phyloP scores from a whole-genome alignment of 2,329 filamentous ascomycete genomes.

The Trichoderma sp. region DNA sequence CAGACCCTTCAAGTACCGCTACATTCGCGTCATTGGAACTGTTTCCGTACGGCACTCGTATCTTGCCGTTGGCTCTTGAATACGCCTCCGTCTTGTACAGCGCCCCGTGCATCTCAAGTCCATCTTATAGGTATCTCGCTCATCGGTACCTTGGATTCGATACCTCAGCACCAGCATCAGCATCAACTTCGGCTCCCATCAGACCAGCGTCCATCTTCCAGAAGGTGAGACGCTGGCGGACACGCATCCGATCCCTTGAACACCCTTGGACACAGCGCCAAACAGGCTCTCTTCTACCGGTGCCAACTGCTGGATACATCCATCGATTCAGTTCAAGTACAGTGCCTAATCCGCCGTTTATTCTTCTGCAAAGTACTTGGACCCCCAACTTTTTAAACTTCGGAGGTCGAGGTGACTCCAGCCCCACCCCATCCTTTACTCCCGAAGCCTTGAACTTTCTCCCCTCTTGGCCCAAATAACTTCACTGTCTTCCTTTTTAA shows the following conservation, averaged over 20 bases:
- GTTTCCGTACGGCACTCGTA: not conserved
- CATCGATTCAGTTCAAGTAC: not conserved
- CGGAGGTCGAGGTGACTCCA: conserved; percentile 8
- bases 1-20: not conserved
- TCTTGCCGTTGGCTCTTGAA: not conserved
- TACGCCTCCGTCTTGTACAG: not conserved
- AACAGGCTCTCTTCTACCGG: not conserved
- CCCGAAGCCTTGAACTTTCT: conserved; percentile 18
- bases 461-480: not conserved
- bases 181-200: not conserved
- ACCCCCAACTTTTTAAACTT: not conserved
- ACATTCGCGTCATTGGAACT: not conserved
- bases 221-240: not conserved
- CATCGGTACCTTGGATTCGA: not conserved
- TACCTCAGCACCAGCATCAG: too few species aligned
- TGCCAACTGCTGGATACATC: not conserved
- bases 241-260: not conserved
- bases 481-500: conserved; percentile 4
- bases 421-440: conserved; percentile 19
- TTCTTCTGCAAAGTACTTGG: not conserved
- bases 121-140: not conserved
- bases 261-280: not conserved
- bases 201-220: not conserved
- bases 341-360: too few species aligned
- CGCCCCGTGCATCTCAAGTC: not conserved